Percentiles rank a stretch among this genome's conserved stretches.
phyloP scores from a whole-genome alignment of 2,329 filamentous ascomycete genomes.

The Arthroderma uncinatum region DNA sequence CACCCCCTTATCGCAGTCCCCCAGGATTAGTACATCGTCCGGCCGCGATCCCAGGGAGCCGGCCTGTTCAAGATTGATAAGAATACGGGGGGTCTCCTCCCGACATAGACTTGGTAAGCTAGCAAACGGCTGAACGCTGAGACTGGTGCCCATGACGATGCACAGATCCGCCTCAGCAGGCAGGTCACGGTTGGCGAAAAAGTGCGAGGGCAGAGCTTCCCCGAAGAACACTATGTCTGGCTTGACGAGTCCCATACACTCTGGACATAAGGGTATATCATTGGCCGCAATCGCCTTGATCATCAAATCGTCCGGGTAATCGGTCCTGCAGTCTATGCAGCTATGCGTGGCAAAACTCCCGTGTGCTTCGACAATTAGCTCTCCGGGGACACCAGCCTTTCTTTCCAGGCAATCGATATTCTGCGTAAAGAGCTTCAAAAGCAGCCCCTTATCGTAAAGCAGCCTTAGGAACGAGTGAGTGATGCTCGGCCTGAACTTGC shows the following conservation, averaged over 20 bases:
- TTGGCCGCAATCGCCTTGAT: conserved; percentile 53
- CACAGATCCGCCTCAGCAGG: conserved; percentile 59
- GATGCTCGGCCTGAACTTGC: conserved; percentile 76
- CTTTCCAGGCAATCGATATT: conserved; percentile 96
- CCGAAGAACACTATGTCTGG: conserved; percentile 95
- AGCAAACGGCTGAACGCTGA: conserved; percentile 82
- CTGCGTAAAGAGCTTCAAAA: conserved; percentile 86
- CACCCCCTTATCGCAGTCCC: conserved; percentile 73
- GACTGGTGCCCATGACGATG: conserved; percentile 79
- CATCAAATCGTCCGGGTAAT: conserved; percentile 67
- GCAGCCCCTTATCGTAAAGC: conserved; percentile 59
- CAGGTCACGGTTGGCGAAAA: conserved; percentile 49
- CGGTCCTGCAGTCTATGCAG: conserved; percentile 74
- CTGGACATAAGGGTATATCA: conserved; percentile 58
- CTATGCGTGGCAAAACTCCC: conserved; percentile 85
- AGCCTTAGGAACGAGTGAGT: conserved; percentile 81
- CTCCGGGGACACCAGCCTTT: conserved; percentile 66
- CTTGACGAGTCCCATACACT: conserved; percentile 72
- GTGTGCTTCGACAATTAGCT: conserved; percentile 84
- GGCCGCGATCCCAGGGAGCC: conserved; percentile 63
- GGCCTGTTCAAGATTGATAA: conserved; percentile 80
- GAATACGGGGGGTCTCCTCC: conserved; percentile 57
- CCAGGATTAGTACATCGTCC: conserved; percentile 77
- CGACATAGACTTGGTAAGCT: conserved; percentile 56
- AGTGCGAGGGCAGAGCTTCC: conserved; percentile 55